A percentile compares a stretch with the other conserved stretches of the same genome.
Conservation (phyloP, 2,329 filamentous ascomycete genomes). For the Penicillium verrucosum region DNA sequence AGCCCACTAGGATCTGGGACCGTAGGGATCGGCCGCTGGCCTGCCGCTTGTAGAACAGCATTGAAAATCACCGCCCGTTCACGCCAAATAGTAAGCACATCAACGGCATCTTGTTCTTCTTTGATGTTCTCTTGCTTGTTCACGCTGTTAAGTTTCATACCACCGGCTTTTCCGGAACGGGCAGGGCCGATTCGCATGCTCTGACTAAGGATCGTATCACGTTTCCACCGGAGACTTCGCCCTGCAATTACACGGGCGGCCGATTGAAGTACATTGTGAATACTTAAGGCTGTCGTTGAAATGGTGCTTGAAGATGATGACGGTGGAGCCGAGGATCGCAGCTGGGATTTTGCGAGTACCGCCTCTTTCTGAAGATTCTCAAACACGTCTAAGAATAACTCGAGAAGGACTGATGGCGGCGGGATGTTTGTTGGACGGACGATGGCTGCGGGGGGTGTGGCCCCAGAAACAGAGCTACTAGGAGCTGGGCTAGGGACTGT, state of each 20-base stretch:
- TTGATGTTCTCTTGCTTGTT: conserved; percentile 78
- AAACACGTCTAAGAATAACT: conserved; percentile 70
- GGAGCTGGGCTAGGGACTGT: conserved; percentile 10
- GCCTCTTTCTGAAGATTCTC: conserved; percentile 61
- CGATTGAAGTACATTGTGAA: conserved; percentile 47
- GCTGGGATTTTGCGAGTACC: conserved; percentile 62
- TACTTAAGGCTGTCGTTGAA: conserved; percentile 21
- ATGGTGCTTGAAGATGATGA: conserved; percentile 1
- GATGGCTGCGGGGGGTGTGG: conserved; percentile 12
- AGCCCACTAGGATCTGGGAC: conserved; percentile 52
- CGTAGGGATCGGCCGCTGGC: conserved; percentile 59
- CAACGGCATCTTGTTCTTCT: conserved; percentile 80
- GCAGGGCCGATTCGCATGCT: conserved; percentile 81
- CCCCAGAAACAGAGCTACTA: conserved; percentile 13
- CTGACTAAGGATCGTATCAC: conserved; percentile 79
- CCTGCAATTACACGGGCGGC: conserved; percentile 80
- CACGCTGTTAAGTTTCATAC: conserved; percentile 87
- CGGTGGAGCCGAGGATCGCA: conserved; percentile 27
- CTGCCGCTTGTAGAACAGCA: conserved; percentile 51
- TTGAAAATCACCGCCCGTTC: conserved; percentile 71
- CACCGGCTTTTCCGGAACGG: conserved; percentile 64
- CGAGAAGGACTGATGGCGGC: conserved; percentile 78
- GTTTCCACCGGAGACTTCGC: conserved; percentile 83
- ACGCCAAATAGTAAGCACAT: conserved; percentile 72
- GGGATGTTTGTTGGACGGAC: conserved; percentile 80